A percentile compares a stretch with the other conserved stretches of the same genome.
These are phyloP conservation scores for Simplicillium sp. DNA, from an alignment of 2,329 filamentous ascomycete genomes.

Conservation along the genomic window DNA sequence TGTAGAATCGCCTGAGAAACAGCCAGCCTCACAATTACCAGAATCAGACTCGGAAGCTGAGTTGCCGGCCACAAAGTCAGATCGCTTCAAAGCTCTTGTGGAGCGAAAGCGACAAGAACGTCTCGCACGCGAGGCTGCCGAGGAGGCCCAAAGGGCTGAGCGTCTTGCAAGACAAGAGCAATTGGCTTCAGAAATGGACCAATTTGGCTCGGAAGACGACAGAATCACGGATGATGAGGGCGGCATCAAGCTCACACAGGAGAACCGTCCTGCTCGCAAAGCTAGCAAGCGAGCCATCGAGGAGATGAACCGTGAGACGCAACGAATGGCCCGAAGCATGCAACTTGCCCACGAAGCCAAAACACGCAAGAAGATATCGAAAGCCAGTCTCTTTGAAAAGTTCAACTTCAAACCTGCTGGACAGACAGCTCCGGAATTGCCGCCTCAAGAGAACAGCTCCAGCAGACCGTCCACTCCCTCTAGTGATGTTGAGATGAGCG, in stretches of 20 bases:
- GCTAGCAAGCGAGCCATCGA: conserved; percentile 92
- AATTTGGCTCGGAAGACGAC: conserved; percentile 25
- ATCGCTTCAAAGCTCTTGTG: conserved; percentile 62
- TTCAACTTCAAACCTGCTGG: conserved; percentile 62
- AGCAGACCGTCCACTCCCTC: conserved; percentile 42
- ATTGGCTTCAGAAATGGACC: conserved; percentile 23
- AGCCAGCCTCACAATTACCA: conserved; percentile 30
- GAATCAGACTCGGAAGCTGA: conserved; percentile 34
- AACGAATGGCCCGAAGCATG: conserved; percentile 81
- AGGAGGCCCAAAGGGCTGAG: conserved; percentile 38
- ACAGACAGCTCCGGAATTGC: conserved; percentile 15
- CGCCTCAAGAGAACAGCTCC: conserved; percentile 39
- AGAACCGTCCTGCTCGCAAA: conserved; percentile 63
- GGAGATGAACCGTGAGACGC: conserved; percentile 91
- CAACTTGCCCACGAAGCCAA: conserved; percentile 84
- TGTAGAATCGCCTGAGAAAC: conserved; percentile 46
- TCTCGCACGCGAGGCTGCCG: conserved; percentile 53
- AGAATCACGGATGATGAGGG: conserved; percentile 51
- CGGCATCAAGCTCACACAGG: conserved; percentile 59
- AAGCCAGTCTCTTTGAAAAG: conserved; percentile 69
- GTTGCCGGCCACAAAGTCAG: conserved; percentile 36
- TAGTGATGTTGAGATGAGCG: conserved; percentile 41
- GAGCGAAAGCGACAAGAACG: conserved; percentile 65
- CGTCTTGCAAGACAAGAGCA: conserved; percentile 25
- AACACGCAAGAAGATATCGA: conserved; percentile 85